A percentile compares a stretch with the other conserved stretches of the same genome.
These are phyloP conservation scores for Theileria equi DNA, from an alignment of 169 alveolate species.

Conservation along the genomic window DNA sequence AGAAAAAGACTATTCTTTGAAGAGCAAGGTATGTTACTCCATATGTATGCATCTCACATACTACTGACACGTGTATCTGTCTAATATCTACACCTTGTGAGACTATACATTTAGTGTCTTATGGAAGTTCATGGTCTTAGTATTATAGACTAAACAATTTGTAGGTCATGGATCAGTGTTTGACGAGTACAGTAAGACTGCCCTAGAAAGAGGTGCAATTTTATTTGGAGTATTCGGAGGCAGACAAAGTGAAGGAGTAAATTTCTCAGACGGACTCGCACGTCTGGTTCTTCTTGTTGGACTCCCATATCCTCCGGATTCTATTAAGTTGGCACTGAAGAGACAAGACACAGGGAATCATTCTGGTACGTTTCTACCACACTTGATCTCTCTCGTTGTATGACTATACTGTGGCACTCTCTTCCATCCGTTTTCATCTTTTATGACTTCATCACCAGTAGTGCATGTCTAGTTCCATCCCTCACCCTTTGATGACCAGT, in stretches of 20 bases:
- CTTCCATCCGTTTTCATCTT: not conserved
- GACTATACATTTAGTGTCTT: not conserved
- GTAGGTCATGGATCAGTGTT: not conserved
- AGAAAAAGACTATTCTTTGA: constrained; percentile 39
- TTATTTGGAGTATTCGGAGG: constrained; percentile 82
- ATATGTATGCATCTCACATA: not conserved
- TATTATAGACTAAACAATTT: not conserved
- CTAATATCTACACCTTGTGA: too few species aligned
- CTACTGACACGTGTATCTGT: not conserved
- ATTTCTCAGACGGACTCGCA: constrained; percentile 92
- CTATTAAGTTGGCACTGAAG: constrained; percentile 32
- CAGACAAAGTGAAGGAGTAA: constrained; percentile 93
- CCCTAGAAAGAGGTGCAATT: constrained; percentile 77
- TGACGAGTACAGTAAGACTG: constrained; percentile 26
- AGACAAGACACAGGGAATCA: too few species aligned
- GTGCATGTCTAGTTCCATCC: too few species aligned
- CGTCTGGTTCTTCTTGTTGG: constrained; percentile 91
- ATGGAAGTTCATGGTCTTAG: not conserved
- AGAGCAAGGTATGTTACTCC: constrained; percentile 21
- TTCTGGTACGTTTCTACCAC: too few species aligned
- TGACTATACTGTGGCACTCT: too few species aligned
- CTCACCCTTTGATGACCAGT: too few species aligned
- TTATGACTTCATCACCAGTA: too few species aligned
- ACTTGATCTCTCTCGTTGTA: too few species aligned
- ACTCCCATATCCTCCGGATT: constrained; percentile 85